Conservation (phyloP, 106 monocot genomes). For the Dioscorea zingiberensis region DNA sequence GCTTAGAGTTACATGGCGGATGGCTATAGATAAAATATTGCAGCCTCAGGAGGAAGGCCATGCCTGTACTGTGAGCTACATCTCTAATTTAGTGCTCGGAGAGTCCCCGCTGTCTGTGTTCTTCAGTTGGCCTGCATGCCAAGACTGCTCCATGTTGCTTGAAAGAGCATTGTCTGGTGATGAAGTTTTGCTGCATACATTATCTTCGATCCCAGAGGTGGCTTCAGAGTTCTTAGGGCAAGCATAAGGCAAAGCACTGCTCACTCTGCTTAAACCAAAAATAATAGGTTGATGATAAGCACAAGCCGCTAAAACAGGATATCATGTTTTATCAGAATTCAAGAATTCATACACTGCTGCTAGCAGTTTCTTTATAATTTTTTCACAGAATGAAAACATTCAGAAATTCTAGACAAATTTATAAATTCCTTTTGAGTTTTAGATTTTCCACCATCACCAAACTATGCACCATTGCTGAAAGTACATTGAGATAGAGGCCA, state of each 20-base stretch:
- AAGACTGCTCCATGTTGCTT: conserved; percentile 19
- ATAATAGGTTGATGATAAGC: not conserved
- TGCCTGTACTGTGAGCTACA: conserved; percentile 2
- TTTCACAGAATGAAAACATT: too few relatives aligned
- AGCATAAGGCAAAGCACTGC: conserved; percentile 18
- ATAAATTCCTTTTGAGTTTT: too few relatives aligned
- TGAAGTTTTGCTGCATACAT: conserved; percentile 19
- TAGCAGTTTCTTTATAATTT: too few relatives aligned
- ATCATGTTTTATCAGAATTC: too few relatives aligned
- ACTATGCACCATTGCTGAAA: too few relatives aligned
- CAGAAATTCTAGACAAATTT: too few relatives aligned
- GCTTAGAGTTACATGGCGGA: too few relatives aligned
- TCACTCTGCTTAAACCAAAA: conserved; percentile 19
- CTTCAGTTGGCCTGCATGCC: conserved; percentile 14
- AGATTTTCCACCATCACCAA: too few relatives aligned
- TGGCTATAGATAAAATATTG: too few relatives aligned
- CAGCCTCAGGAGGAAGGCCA: too few relatives aligned
- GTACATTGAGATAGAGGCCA: too few relatives aligned
- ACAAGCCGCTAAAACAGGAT: not conserved
- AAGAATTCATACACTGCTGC: too few relatives aligned
- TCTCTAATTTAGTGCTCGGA: conserved; percentile 26
- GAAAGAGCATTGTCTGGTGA: conserved; percentile 22
- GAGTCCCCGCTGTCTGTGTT: conserved; percentile 13
- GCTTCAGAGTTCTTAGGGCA: conserved; percentile 18
- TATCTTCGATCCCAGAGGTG: not conserved